Conservation (phyloP, 2,329 filamentous ascomycete species). For the Rhinocladiella mackenziei region DNA sequence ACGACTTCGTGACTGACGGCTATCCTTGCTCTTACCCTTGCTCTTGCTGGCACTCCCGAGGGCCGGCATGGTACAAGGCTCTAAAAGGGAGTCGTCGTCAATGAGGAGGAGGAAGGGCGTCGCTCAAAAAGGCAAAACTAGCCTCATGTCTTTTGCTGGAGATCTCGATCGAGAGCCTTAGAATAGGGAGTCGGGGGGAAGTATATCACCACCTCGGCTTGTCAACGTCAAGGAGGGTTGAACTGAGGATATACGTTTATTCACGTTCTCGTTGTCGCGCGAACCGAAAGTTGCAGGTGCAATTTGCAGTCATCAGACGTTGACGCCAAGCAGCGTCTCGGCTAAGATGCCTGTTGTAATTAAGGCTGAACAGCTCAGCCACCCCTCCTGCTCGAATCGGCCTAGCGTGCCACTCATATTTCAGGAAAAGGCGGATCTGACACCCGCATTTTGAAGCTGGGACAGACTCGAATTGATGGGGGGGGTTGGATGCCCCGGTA, state of each 20-base stretch:
- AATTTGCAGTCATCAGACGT: conserved; percentile 1
- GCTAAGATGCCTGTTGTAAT: conserved; percentile 4
- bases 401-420: too few species aligned
- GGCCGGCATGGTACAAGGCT: conserved; percentile 37
- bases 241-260: too few species aligned
- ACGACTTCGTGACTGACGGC: conserved; percentile 54
- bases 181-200: too few species aligned
- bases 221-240: too few species aligned
- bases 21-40: conserved; percentile 53
- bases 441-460: too few species aligned
- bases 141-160: neutral
- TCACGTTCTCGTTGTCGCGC: conserved; percentile 2
- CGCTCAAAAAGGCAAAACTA: neutral
- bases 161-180: neutral
- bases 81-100: neutral
- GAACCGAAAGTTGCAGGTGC: conserved; percentile 1
- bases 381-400: conserved; percentile 1
- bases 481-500: too few species aligned
- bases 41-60: conserved; percentile 41
- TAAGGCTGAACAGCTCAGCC: too few species aligned
- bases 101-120: neutral
- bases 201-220: too few species aligned
- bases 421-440: too few species aligned
- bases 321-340: conserved; percentile 2
- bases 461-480: too few species aligned